Conservation (phyloP, 148 eudicot species). For the Amaranthus cruentus region DNA sequence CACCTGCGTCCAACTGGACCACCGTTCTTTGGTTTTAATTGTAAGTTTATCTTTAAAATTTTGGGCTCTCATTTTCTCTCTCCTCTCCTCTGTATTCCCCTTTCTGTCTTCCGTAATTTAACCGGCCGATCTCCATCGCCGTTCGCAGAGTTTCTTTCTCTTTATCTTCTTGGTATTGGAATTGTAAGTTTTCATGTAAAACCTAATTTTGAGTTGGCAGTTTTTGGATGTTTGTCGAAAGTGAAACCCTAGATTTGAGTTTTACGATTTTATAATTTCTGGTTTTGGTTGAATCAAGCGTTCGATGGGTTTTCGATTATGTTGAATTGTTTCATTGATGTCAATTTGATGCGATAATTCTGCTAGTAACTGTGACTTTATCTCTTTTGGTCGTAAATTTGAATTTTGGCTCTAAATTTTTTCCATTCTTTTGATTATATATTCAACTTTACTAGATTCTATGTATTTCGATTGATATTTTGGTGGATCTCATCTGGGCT, state of each 20-base stretch:
- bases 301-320: neutral
- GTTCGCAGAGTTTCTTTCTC: neutral
- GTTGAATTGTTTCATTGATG: neutral
- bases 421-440: neutral
- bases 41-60: neutral
- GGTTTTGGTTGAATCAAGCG: no score
- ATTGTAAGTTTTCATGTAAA: neutral
- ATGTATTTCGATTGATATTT: no score
- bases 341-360: neutral
- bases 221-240: neutral
- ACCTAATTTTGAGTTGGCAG: no score
- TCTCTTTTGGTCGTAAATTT: neutral
- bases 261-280: neutral
- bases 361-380: neutral
- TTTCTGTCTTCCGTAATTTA: neutral
- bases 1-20: no score
- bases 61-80: neutral
- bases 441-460: neutral
- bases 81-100: neutral
- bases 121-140: conserved; percentile 10
- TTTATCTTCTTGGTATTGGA: neutral
- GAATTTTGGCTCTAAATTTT: conserved; percentile 14
- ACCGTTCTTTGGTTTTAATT: neutral
- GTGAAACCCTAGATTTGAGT: neutral
- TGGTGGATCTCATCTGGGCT: conserved; percentile 17